Evolutionary conservation across 768 basidiomycete species (phyloP), one percentile per base, ranked within the genome.

Genomic region (Leccinum uliginosum): DNA sequence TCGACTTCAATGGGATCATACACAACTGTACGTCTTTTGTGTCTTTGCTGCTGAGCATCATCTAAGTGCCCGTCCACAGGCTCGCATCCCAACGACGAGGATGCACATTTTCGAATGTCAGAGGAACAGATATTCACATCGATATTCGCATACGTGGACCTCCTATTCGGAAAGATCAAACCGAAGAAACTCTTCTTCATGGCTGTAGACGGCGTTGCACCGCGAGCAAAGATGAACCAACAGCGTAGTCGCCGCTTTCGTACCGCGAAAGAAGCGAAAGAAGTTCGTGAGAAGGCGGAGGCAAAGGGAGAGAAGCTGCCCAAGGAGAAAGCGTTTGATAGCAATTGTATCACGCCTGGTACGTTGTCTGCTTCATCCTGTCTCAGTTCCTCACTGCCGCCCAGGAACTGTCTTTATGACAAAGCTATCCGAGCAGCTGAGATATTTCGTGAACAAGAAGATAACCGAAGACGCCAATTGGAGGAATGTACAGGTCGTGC

Each of bases 201-300:
- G 90, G 97, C 96, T 24, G 88, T 99, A 47, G 97, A 98, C 70
- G 96, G 96, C 49, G 95, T 98, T 14, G 96, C 96, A 0, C 96
- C 96, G 4, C 79, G 96, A 47, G 96, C 96, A 32, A 98, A 99
- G 81, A 97, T 98, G 96, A 99, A 99, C 70, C 96, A 98, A 73
- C 96, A 98, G 69, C 86, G 96, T 19, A 87, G 89, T 69, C 80
- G 96, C 38, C 85, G 95, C 47, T 99, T 98, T 77, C 79, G 96
- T 55, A 93, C 95, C 0, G 95, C 95, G 7, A 93, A 89, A 74
- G 96, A 98, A 71, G 91, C 89, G 3, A 87, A 81, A 63, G 93
- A 98, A 71, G 75, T 89, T 34, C 76, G 87, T 57, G 91, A 92
- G 73, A 92, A 89, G 75, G 97, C 96, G 2, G 81, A 85, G 70